These are phyloP conservation scores for Hypoxylon sp. DNA, from an alignment of 2,329 filamentous ascomycete genomes.

Conservation along the genomic window DNA sequence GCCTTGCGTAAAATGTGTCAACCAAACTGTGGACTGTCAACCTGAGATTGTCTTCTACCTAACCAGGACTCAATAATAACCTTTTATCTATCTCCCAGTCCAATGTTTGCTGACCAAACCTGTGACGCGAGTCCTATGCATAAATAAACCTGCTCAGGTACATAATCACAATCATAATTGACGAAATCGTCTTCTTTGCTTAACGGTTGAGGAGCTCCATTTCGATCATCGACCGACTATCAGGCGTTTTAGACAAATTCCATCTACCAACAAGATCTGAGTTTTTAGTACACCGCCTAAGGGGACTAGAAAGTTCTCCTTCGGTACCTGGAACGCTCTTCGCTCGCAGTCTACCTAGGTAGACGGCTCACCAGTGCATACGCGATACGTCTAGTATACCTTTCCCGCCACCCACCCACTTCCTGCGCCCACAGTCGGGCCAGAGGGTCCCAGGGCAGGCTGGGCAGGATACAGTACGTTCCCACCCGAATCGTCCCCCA, in stretches of 20 bases:
- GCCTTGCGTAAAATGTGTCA: slow-evolving; percentile 20
- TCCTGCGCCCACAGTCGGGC: slow-evolving; percentile 16
- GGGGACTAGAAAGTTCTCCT: slow-evolving; percentile 11
- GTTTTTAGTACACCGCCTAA: slow-evolving; percentile 8
- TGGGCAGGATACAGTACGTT: slow-evolving; percentile 27
- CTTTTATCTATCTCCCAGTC: slow-evolving; percentile 6
- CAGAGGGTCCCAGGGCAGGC: slow-evolving; percentile 23
- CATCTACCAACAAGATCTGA: slow-evolving; percentile 16
- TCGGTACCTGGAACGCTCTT: slow-evolving; percentile 25
- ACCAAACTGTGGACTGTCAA: slow-evolving; percentile 4
- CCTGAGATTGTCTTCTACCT: slow-evolving; percentile 18
- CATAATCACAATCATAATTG: slow-evolving; percentile 1
- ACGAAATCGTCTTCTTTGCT: slow-evolving; percentile 7
- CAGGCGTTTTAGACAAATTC: slow-evolving; percentile 27
- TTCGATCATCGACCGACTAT: slow-evolving; percentile 30
- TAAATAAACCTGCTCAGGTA: neutral
- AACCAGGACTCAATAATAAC: slow-evolving; percentile 11
- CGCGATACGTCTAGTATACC: slow-evolving; percentile 25
- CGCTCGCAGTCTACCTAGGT: slow-evolving; percentile 15
- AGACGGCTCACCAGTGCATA: slow-evolving; percentile 7
- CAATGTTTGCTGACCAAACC: slow-evolving; percentile 19
- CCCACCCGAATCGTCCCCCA: slow-evolving; percentile 40
- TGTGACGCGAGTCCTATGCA: slow-evolving; percentile 12
- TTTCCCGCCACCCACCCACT: slow-evolving; percentile 32
- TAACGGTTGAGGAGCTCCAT: slow-evolving; percentile 31